Base-by-base conservation (phyloP, 1,139 yeast genomes). In the Pichia sp. region DNA sequence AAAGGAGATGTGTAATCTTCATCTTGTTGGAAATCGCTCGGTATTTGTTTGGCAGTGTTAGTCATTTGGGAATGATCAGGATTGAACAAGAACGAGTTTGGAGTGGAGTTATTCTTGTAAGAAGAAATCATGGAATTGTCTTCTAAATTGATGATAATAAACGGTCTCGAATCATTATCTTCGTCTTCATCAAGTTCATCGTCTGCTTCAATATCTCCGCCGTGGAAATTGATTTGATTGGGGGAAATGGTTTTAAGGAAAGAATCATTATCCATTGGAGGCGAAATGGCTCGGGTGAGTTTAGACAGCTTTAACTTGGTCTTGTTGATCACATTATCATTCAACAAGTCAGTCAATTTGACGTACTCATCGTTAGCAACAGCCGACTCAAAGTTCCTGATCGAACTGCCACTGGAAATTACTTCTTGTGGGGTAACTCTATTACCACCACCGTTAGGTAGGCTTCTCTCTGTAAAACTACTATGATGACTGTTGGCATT, bases 261-360 rank as follows among this genome's bases (percentile, higher is more conserved):
- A 7, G 33, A 6, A 7, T 29, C 33, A 29, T 29, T 29, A 10
- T 23, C 36, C 36, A 34, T 27, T 23, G 39, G 28, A 16, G 46
- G 43, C 2, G 46, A 43, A 5, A 39, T 39, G 4, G 10, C 29
- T 16, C 29, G 16, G 33, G 33, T 29, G 28, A 79, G 69, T 55
- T 77, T 81, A 8, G 82, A 80, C 50, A 79, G 61, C 72, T 77
- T 77, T 48, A 69, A 58, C 53, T 79, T 78, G 56, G 79, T 85
- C 49, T 76, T 79, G 57, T 76, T 76, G 27, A 59, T 60, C 38
- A 60, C 50, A n/a, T 74, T 73, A 33, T 77, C 71, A 42, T 68
- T 68, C 34, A 76, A 57, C 29, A 79, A 69, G 55, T 76, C 82
- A 9, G 82, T 80, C 49, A 79, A 61, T 72, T 77, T 77, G 48